phyloP scores from a whole-genome alignment of 2,329 filamentous ascomycete genomes.

The Fusarium coffeatum region DNA sequence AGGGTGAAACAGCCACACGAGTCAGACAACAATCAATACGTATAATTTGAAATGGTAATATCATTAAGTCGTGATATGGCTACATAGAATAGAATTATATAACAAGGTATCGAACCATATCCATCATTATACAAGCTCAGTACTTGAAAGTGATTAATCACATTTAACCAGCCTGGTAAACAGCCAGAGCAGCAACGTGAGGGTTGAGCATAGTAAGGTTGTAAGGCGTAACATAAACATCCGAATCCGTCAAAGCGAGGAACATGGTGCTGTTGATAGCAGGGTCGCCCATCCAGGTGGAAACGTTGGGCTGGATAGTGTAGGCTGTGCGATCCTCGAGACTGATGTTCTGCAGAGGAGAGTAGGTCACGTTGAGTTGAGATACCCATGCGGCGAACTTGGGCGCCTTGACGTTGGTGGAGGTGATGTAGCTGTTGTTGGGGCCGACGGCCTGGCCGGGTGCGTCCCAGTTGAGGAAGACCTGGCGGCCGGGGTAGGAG shows the following conservation, averaged over 20 bases:
- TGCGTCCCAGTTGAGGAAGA: constrained; percentile 78
- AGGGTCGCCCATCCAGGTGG: constrained; percentile 75
- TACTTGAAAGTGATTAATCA: too few species aligned
- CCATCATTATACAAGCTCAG: neutral
- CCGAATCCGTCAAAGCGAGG: constrained; percentile 76
- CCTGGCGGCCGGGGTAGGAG: constrained; percentile 77
- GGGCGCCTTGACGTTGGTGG: constrained; percentile 67
- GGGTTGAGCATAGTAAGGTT: constrained; percentile 80
- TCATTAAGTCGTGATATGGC: neutral
- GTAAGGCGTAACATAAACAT: constrained; percentile 78
- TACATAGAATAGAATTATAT: neutral
- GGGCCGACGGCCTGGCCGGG: constrained; percentile 78
- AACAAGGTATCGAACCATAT: neutral
- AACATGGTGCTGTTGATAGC: constrained; percentile 84
- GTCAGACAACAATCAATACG: too few species aligned
- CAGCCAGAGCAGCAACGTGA: constrained; percentile 77
- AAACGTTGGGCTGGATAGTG: constrained; percentile 78
- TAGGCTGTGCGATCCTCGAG: constrained; percentile 63
- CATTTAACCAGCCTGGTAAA: constrained; percentile 80
- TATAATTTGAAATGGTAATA: neutral
- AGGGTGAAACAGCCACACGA: too few species aligned
- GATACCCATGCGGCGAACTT: constrained; percentile 79
- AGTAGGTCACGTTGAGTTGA: constrained; percentile 81
- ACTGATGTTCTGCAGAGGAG: constrained; percentile 66
- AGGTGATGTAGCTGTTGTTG: constrained; percentile 84